phyloP scores from a whole-genome alignment of 768 basidiomycete genomes.

The Trametes coccinea region DNA sequence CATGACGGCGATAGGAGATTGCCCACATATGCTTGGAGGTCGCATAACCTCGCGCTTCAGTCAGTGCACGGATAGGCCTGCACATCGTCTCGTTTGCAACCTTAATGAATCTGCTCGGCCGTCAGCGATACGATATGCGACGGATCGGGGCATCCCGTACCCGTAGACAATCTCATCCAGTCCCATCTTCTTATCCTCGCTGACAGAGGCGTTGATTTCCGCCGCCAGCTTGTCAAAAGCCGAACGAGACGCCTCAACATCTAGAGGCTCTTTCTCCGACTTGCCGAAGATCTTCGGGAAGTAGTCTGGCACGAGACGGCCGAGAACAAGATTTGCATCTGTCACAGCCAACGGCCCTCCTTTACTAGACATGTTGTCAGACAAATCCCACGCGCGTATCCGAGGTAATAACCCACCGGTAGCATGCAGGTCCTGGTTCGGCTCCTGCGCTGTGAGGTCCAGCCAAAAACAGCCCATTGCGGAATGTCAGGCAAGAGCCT shows the following conservation, averaged over 20 bases:
- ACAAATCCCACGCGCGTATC: not conserved
- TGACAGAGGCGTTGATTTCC: conserved; percentile 61
- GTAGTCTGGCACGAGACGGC: conserved; percentile 83
- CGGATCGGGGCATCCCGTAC: conserved; percentile 35
- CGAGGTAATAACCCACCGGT: conserved; percentile 52
- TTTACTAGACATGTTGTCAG: conserved; percentile 51
- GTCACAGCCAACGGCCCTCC: conserved; percentile 91
- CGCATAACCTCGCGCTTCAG: conserved; percentile 86
- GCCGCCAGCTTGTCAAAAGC: conserved; percentile 69
- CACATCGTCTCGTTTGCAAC: conserved; percentile 98
- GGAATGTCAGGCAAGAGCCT: conserved; percentile 85
- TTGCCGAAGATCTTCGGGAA: conserved; percentile 97
- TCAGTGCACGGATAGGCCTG: conserved; percentile 86
- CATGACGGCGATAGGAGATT: not conserved
- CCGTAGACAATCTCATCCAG: conserved; percentile 90
- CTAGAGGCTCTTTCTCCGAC: conserved; percentile 81
- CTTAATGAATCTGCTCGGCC: conserved; percentile 72
- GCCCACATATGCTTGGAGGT: conserved; percentile 68
- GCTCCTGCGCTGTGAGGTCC: conserved; percentile 95
- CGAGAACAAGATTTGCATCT: conserved; percentile 89
- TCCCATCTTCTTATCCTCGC: conserved; percentile 55
- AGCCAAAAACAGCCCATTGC: conserved; percentile 86
- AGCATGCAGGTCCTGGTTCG: conserved; percentile 91
- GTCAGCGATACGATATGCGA: not conserved
- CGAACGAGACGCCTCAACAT: conserved; percentile 63